phyloP scores from a whole-genome alignment of 345 rosid genomes.

The Psidium guajava region DNA sequence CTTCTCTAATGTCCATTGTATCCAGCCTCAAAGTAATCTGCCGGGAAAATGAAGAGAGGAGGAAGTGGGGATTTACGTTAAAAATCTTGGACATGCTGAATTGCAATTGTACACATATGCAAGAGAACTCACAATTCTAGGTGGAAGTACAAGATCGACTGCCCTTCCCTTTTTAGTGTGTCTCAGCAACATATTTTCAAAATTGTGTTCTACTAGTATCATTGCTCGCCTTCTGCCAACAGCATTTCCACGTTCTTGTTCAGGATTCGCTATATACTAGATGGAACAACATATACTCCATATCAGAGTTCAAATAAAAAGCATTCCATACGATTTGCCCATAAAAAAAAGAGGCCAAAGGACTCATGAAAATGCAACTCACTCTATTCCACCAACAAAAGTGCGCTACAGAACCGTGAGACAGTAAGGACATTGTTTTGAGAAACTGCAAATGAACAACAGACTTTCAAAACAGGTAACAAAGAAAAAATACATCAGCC shows the following conservation, averaged over 20 bases:
- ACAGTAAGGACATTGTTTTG: constrained; percentile 49
- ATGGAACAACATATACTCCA: constrained; percentile 1
- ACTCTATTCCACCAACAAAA: constrained; percentile 99
- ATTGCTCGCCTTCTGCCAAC: constrained; percentile 58
- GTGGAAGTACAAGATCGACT: constrained; percentile 98
- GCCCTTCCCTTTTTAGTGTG: constrained; percentile 95
- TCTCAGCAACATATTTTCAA: constrained; percentile 56
- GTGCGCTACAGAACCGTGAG: constrained; percentile 75
- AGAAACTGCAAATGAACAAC: constrained; percentile 28
- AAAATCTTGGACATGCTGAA: background rate
- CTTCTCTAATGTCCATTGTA: constrained; percentile 66
- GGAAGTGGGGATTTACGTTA: background rate
- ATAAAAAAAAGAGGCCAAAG: background rate
- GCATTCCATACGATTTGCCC: background rate
- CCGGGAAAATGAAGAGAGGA: constrained; percentile 1
- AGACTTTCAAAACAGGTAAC: background rate
- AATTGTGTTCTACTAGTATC: constrained; percentile 82
- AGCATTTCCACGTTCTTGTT: constrained; percentile 30
- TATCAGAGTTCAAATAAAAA: background rate
- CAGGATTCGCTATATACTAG: constrained; percentile 73
- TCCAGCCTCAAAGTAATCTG: constrained; percentile 83
- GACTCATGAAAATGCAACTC: constrained; percentile 7
- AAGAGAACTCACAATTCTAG: constrained; percentile 56
- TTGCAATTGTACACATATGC: background rate
- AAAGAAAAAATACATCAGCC: background rate